Evolutionary conservation across 1,139 yeast species (phyloP), one percentile per base, ranked within the genome.

Genomic region (Suhomyces ambrosiae): DNA sequence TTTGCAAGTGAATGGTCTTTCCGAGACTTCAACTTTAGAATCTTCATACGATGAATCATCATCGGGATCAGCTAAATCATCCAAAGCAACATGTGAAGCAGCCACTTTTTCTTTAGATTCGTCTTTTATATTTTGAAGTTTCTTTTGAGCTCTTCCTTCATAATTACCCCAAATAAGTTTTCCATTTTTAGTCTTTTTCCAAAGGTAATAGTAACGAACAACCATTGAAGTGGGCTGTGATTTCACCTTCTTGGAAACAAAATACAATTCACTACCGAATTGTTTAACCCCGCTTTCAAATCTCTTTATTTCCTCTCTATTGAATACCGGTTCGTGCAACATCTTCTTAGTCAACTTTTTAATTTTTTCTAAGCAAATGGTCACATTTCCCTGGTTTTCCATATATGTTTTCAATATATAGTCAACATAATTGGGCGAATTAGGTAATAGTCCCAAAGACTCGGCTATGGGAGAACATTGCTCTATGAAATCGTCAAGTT

Each of bases 151-250:
- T 40, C 96, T 63, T 1, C 95, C 95, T 42, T 80, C 82, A 51
- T 67, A 86, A 53, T 82, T 82, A 24, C 88, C 96, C 96, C 97
- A 88, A 11, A 86, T 85, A 34, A 63, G 55, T 46, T 75, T 79
- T 0, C 97, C 97, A 38, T 72, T 72, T 21, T 75, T 68, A 0
- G 96, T 82, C 58, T 90, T 90, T 60, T 90, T 90, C 97, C 97
- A 90, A 35, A 86, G 65, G 53, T 90, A 90, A 54, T 87, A 90
- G 55, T 75, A 90, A 37, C 96, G 63, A 1, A 90, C 97, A 45
- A 89, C 74, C 80, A 83, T 86, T 0, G 90, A 75, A 37, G 80
- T 67, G 0, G 87, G 69, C 48, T 86, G 94, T 0, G 89, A 73
- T 27, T 74, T 74, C 5, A 90, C 94, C 45, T 73, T 76, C 52